Base-by-base conservation (phyloP, 208 protist species). In the Angomonas ambiguus region DNA sequence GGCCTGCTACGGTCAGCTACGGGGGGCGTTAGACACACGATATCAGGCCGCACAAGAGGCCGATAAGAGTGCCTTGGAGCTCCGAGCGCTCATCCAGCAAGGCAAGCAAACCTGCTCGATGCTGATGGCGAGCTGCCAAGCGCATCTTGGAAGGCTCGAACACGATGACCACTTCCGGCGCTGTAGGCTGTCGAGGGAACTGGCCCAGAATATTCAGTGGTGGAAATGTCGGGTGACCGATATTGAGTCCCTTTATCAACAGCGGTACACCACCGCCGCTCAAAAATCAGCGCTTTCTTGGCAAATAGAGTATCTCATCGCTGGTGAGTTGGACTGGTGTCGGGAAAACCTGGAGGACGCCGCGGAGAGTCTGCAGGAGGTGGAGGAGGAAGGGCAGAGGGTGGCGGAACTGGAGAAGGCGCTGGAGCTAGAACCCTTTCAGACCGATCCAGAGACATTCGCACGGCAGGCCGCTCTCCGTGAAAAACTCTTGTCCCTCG, bases 301-400 rank as follows among this genome's bases (percentile, higher is more conserved):
- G 82, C 83, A 92, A 71, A 48, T 80, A 62, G 70, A 85, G 62
- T 94, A 92, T 60, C 75, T 94, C 31, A 60, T 88, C 3, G 62
- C 78, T 6, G 71, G 78, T 18, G 88, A 92, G 64, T 83, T 79
- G 16, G 82, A 86, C 22, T 83, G 76, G 69, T 80, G 80, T 3
- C 72, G 77, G 6, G 64, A 48, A 11, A 90, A 95, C 63, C 59
- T 92, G 45, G 58, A 76, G 13, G 82, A 92, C 22, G 71, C 85
- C 4, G 82, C 79, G 3, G 53, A 51, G 2, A 83, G 92, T 67
- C 61, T 90, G 18, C 6, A 20, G 32, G 45, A 72, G 45, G 48
- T 91, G 42, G 78, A 85, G 28, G 53, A 25, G 20, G 65, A 68
- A n/a, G 87, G 81, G 79, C 51, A 22, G n/a, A 62, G 67, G 41